Percentiles rank a stretch among this genome's conserved stretches.
These are phyloP conservation scores for Trichoderma afroharzianum DNA, from an alignment of 2,329 filamentous ascomycete genomes.

Conservation along the genomic window DNA sequence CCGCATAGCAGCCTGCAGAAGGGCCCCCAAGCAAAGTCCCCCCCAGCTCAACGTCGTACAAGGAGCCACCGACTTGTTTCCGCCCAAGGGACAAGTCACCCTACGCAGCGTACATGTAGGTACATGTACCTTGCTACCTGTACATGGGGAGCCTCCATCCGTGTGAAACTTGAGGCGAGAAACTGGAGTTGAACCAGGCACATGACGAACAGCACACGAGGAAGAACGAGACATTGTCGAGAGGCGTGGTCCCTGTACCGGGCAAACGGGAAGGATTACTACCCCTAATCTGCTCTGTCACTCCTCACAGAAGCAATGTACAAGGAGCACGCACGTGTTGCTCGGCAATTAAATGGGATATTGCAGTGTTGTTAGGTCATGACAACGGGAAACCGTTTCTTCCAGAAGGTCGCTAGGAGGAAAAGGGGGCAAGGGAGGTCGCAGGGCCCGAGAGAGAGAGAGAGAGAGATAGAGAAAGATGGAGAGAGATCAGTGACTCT, in stretches of 20 bases:
- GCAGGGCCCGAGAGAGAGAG: background rate
- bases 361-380: constrained; percentile 5
- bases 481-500: background rate
- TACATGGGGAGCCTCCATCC: background rate
- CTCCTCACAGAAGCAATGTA: background rate
- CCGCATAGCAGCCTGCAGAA: constrained; percentile 6
- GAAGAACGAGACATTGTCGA: background rate
- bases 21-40: background rate
- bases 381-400: background rate
- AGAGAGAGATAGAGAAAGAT: too few species aligned
- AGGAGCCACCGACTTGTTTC: background rate
- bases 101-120: background rate
- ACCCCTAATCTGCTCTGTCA: background rate
- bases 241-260: background rate
- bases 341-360: constrained; percentile 1
- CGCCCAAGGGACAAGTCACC: background rate
- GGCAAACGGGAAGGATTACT: constrained; percentile 4
- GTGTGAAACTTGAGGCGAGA: constrained; percentile 10
- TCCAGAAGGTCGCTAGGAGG: background rate
- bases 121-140: background rate
- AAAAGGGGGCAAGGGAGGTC: too few species aligned
- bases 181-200: background rate
- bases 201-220: background rate
- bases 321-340: background rate
- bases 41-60: background rate